Evolutionary conservation across 352 stramenopile species (phyloP), one percentile per base, ranked within the genome.

Genomic region (Elongisporangium senticosum): DNA sequence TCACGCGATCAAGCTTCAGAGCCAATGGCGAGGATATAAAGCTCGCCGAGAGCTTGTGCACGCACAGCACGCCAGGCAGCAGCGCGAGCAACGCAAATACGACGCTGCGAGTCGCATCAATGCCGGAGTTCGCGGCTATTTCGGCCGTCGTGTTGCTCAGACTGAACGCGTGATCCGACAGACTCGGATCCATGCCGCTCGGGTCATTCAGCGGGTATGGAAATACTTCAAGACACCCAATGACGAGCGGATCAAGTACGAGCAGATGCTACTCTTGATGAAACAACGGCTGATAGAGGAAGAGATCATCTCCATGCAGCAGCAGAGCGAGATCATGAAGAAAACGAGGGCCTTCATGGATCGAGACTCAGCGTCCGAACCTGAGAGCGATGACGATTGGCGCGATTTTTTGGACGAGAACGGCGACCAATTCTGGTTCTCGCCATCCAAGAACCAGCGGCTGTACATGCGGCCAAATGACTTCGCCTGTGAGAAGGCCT

Each of bases 331-430:
- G 19, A 51, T 89, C 22, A 24, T 91, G 17, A 71, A 76, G 15
- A 80, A 79, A 37, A 77, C 79, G 0, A 62, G 68, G 3, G 68
- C 71, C 23, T 55, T 83, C 14, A 64, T 75, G 13, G 72, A 89
- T 53, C 74, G 66, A 15, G 81, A 91, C 68, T 93, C 83, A 13
- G 83, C 83, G 22, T 93, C 83, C 0, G 83, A 91, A 33, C 55
- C 71, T 0, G 81, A 90, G 49, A 87, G 76, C 48, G 84, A 94
- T 26, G 78, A 91, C 40, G 84, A 92, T 67, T 94, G 84, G 84
- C 64, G 66, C 13, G 82, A 89, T 24, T 87, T 89, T 33, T 55
- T 76, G 49, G 79, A 89, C 51, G 75, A 87, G 17, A 67, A 73
- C 20, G 80, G 76, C 4, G 75, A 84, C 48, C 70, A 75, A 52